Percentiles rank a stretch among this genome's conserved stretches.
These are phyloP conservation scores for Phylloporus arenicola DNA, from an alignment of 768 basidiomycete species.

Conservation along the genomic window DNA sequence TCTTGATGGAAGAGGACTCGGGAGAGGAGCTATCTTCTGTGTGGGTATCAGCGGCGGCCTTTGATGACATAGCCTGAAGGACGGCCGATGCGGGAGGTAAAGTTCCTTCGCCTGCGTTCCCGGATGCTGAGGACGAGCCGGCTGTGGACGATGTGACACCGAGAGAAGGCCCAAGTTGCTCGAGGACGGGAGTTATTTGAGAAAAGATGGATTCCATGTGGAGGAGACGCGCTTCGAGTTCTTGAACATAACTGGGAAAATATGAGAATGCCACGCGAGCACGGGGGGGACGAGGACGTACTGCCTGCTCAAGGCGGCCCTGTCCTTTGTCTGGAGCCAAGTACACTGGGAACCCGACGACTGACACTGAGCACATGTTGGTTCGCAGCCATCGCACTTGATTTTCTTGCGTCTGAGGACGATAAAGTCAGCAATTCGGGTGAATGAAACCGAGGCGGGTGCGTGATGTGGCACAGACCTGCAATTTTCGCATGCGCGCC, in stretches of 20 bases:
- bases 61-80: slow-evolving; percentile 34
- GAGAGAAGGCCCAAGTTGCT: slow-evolving; percentile 58
- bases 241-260: slow-evolving; percentile 73
- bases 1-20: slow-evolving; percentile 31
- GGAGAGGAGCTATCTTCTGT: slow-evolving; percentile 31
- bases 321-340: slow-evolving; percentile 89
- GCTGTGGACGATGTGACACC: slow-evolving; percentile 35
- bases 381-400: slow-evolving; percentile 86
- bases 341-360: slow-evolving; percentile 73
- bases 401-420: slow-evolving; percentile 78
- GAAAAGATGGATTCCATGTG: slow-evolving; percentile 86
- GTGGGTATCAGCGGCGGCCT: slow-evolving; percentile 33
- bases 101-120: slow-evolving; percentile 8
- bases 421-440: slow-evolving; percentile 16
- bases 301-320: slow-evolving; percentile 87
- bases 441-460: slow-evolving; percentile 9
- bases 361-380: slow-evolving; percentile 77
- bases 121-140: slow-evolving; percentile 25
- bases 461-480: slow-evolving; percentile 45
- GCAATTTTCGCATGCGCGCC: slow-evolving; percentile 88
- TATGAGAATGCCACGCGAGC: slow-evolving; percentile 15
- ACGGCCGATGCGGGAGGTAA: slow-evolving; percentile 25
- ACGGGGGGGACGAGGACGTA: slow-evolving; percentile 35
- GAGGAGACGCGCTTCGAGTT: slow-evolving; percentile 79
- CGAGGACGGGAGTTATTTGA: slow-evolving; percentile 74